Evolutionary conservation across 148 eudicot genomes (phyloP).

Genomic region (Polygonum aviculare): DNA sequence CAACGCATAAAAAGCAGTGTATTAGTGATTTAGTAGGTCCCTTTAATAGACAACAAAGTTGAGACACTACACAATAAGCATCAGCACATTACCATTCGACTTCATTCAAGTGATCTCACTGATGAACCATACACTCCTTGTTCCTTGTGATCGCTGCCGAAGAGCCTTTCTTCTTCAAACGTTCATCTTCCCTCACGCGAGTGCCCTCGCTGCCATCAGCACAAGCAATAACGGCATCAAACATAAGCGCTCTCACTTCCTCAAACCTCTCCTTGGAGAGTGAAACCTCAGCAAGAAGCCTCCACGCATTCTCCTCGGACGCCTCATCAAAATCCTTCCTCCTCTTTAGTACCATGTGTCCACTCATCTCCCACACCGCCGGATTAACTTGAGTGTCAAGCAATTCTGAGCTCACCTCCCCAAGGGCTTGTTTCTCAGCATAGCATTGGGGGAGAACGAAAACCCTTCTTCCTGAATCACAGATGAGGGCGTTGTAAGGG

Average conservation of each 20-base stretch:
- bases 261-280: conserved; percentile 68
- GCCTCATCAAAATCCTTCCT: conserved; percentile 72
- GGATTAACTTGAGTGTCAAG: conserved; percentile 93
- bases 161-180: conserved; percentile 29
- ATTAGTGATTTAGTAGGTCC: not conserved
- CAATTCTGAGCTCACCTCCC: conserved; percentile 63
- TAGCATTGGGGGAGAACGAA: conserved; percentile 90
- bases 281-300: conserved; percentile 85
- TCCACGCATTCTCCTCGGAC: conserved; percentile 77
- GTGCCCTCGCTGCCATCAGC: conserved; percentile 13
- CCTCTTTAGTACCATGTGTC: conserved; percentile 84
- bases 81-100: too few species aligned
- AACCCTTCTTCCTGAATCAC: conserved; percentile 69
- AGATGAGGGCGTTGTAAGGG: conserved; percentile 77
- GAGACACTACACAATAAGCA: not conserved
- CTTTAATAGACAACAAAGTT: not conserved
- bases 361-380: conserved; percentile 97
- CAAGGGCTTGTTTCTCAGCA: conserved; percentile 88
- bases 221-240: conserved; percentile 39
- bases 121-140: conserved; percentile 30
- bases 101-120: not conserved
- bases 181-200: conserved; percentile 22
- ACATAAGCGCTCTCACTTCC: conserved; percentile 55
- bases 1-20: not conserved
- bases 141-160: conserved; percentile 45